A percentile compares a stretch with the other conserved stretches of the same genome.
Conservation (phyloP, 352 stramenopile genomes). For the Pythium dissimile region DNA sequence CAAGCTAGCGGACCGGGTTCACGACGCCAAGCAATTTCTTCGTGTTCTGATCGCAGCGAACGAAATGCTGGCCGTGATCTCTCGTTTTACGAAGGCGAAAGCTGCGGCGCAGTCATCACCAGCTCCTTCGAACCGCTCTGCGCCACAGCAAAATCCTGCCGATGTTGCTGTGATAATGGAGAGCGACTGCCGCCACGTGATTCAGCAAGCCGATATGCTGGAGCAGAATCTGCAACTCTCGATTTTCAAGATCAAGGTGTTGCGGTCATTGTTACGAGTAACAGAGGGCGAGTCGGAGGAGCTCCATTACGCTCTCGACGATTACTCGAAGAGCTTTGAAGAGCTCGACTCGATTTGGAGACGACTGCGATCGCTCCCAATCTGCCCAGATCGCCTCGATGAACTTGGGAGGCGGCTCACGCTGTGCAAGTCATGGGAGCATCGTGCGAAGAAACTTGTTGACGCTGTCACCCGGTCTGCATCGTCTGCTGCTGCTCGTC, state of each 20-base stretch:
- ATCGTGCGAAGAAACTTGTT: constrained; percentile 44
- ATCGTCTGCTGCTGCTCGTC: not conserved
- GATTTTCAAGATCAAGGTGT: constrained; percentile 25
- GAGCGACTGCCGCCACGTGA: constrained; percentile 17
- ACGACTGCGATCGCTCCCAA: constrained; percentile 26
- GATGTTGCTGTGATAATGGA: constrained; percentile 23
- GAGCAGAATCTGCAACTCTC: constrained; percentile 11
- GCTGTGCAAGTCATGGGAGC: constrained; percentile 53
- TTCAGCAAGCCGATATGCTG: constrained; percentile 15
- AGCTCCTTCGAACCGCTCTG: not conserved
- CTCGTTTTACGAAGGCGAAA: constrained; percentile 21
- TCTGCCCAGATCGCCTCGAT: constrained; percentile 34
- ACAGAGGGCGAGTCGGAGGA: constrained; percentile 16
- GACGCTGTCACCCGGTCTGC: constrained; percentile 7
- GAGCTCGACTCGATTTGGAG: constrained; percentile 24
- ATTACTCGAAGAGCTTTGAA: constrained; percentile 26
- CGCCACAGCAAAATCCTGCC: constrained; percentile 4
- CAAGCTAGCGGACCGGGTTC: not conserved
- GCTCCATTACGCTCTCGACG: constrained; percentile 15
- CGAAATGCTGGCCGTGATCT: constrained; percentile 25
- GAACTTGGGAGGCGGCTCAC: constrained; percentile 52
- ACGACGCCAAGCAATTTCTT: constrained; percentile 18
- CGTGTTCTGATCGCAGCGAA: constrained; percentile 17
- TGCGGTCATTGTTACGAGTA: constrained; percentile 14
- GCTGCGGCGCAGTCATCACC: not conserved